Evolutionary conservation across 805 yeast genomes (phyloP), one percentile per base, ranked within the genome.

Genomic region (Candida montana): DNA sequence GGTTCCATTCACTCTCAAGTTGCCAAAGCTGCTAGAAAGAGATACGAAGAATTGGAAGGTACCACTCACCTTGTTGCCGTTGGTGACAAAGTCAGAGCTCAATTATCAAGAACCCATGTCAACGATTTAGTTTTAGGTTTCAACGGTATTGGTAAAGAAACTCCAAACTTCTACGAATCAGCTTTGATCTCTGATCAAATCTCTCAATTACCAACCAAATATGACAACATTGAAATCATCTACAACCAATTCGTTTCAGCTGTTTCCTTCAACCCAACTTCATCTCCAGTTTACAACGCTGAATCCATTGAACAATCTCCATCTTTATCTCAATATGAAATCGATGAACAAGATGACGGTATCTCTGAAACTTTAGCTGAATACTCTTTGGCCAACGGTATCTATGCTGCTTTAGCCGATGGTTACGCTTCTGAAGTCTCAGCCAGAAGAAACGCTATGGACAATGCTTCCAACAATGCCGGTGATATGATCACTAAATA

Each of bases 361-460:
- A 75, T 84, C 42, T 77, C 95, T 59, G 79, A 74, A 50, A 81
- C 85, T 51, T 68, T 86, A 56, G 66, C 95, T 52, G 95, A 90
- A 72, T 88, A 85, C 72, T 75, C 95, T 37, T 76, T 93, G 57
- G 90, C 98, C 53, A 90, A 87, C 79, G 79, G 88, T 60, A 76
- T 91, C 59, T 79, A 83, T 66, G 71, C 90, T 61, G 97, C 96
- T 48, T 77, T 90, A 77, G 91, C 97, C 52, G 96, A 93, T 67
- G 98, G 97, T 69, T 90, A 91, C 70, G 97, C 98, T 48, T 86
- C 98, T 45, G 99, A 91, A 77, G 78, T 90, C 54, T 83, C 95
- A 52, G 96, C 99, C 47, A 90, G 99, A 82, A 90, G 99, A 81
- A 91, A 88, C 67, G 98, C 99, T 57, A 91, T 91, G 99, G 99